Base-by-base conservation (phyloP, 148 eudicot species). In the Beta vulgaris region DNA sequence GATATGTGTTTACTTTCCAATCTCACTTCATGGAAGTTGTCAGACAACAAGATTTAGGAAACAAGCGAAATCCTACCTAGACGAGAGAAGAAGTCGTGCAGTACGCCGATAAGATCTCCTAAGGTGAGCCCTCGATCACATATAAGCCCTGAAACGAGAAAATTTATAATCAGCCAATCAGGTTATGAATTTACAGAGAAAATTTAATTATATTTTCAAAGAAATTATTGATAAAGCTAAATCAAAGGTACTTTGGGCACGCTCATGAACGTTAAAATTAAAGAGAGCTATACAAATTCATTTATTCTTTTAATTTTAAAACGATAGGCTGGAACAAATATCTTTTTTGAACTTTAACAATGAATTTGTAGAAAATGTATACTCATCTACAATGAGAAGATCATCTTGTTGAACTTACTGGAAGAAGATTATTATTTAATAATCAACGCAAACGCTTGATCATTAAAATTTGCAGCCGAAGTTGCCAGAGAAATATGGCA, bases 61-160 rank as follows among this genome's bases (percentile, higher is more conserved):
- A 39, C 4, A 34, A 46, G 43, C 28, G 10, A 69, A 37, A 18
- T 63, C 28, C 66, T 84, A 95, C 98, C 98, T 67, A 95, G 79
- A 68, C 98, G 96, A 6, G 89, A 77, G 76, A 95, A 95, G 81
- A 95, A 95, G 73, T 90, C 94, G 11, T 89, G n/a, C 48, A 95
- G 88, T 79, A 92, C 94, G 43, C 99, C 99, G 18, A 89, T 91
- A 68, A 95, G 90, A 82, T 95, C 91, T 40, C 99, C 99, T 78
- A 95, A 88, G 55, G 91, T 83, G 73, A 95, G 97, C 37, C 97
- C 97, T 31, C 97, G 88, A 77, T 88, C 99, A 75, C 99, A 95
- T 69, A 95, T 81, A 75, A 95, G 85, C 36, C 99, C 99, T 90
- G 81, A 68, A 82, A 83, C 16, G 42, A 68, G 31, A 58, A 36